Evolutionary conservation across 192 early-diverging fungal species (phyloP), one percentile per base, ranked within the genome.

Genomic region (Coemansia reversa): DNA sequence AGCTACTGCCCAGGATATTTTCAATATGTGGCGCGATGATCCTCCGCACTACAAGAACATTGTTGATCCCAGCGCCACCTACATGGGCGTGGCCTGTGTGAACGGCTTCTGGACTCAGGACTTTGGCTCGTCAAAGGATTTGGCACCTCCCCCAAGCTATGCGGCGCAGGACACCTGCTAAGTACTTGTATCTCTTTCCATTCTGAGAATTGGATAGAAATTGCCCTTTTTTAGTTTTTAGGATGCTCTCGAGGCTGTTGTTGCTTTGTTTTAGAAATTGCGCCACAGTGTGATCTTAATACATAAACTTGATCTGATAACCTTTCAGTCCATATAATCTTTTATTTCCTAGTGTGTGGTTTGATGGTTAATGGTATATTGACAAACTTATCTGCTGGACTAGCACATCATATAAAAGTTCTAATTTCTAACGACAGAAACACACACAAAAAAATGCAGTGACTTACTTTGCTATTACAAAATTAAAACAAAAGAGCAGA

Each of bases 51-150:
- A 78, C 58, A 50, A 65, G 30, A 84, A 84, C 30, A 76, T 84
- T 12, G 59, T 79, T 18, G 66, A 69, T 35, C 72, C 79, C 7
- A 47, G 67, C 18, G 65, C 68, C 7, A 73, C 22, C 12, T 72
- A 53, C 55, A 75, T 84, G 79, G 83, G 83, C 6, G 19, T 81
- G 39, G 66, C 80, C 22, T 61, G 68, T 14, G 67, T 72, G 18
- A 60, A 84, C 23, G 76, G 76, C 6, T 79, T 67, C 56, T 84
- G 83, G 83, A 84, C 83, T 50, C 83, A 84, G 70, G 83, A 79
- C 33, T 83, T 83, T 63, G 80, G 70, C 42, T 74, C 71, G 16
- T 47, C 24, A 6, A 9, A 50, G 2, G 76, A 73, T 28, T 33
- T 50, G 18, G 48, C 29, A 2, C 3, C 39, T 16, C 3, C 48